A percentile compares a stretch with the other conserved stretches of the same genome.
Evolutionary conservation across 2,329 filamentous ascomycete species (phyloP).

Genomic region (Aspergillus nomiae): DNA sequence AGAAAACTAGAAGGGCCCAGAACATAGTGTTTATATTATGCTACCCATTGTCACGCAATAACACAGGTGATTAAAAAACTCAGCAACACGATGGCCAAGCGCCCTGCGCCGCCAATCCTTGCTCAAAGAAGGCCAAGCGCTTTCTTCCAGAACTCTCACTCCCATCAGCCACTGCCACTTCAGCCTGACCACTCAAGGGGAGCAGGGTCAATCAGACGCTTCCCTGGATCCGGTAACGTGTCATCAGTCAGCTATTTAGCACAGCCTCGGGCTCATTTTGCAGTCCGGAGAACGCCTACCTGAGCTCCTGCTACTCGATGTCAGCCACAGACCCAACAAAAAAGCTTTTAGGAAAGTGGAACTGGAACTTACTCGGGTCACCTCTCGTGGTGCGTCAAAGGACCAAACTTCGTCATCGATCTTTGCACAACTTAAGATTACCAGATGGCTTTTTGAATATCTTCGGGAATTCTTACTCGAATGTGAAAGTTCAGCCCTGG

Average conservation of each 20-base stretch:
- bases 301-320: constrained; percentile 13
- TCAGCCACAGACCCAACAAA: constrained; percentile 8
- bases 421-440: constrained; percentile 7
- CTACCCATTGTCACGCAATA: background rate
- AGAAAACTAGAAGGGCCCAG: background rate
- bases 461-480: constrained; percentile 17
- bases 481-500: constrained; percentile 24
- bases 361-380: constrained; percentile 16
- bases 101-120: background rate
- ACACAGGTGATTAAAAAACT: background rate
- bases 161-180: background rate
- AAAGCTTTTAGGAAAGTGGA: background rate
- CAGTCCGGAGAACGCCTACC: constrained; percentile 12
- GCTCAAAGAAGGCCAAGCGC: background rate
- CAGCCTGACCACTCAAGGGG: background rate
- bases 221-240: constrained; percentile 1
- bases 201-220: background rate
- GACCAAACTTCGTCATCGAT: constrained; percentile 20
- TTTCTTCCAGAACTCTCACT: background rate
- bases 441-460: background rate
- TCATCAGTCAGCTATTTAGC: constrained; percentile 10
- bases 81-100: constrained; percentile 1
- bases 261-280: constrained; percentile 16
- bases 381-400: constrained; percentile 24
- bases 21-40: background rate